Evolutionary conservation across 2,329 filamentous ascomycete genomes (phyloP), one percentile per base, ranked within the genome.

Genomic region (Ophiostoma tasmaniense): DNA sequence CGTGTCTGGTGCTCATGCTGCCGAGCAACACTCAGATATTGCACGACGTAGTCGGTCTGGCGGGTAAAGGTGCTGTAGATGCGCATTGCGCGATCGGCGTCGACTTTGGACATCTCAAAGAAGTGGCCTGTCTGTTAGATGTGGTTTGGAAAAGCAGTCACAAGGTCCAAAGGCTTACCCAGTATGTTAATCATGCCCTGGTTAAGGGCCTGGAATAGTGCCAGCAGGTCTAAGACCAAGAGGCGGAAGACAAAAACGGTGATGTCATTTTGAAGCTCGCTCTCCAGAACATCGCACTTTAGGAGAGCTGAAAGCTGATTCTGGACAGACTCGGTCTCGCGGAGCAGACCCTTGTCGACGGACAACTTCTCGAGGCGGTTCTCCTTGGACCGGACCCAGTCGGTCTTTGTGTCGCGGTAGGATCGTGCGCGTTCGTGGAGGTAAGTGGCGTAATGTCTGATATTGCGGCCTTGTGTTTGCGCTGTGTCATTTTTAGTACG

Each of bases 171-270:
- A 17, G 22, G 76, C 87, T 73, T 82, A 96, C 94, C 92, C 69
- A 99, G 82, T 70, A 99, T 92, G 78, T 96, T 97, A 80, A 99
- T 99, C 76, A 97, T 91, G 66, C 92, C 95, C 79, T 97, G 93
- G 76, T 99, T 99, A 80, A 97, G 90, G 64, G 95, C 92, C 75
- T 96, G 93, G 81, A 97, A 99, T 68, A 99, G 82, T 17, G 91
- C 89, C 71, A 99, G 80, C 50, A 99, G 83, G 78, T 99, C 95
- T 75, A 97, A 83, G 25, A 96, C 96, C 68, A 99, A 82, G 72
- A 99, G 83, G 70, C 95, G 87, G 77, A 98, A 99, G 35, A 96
- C 93, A 11, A 92, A 96, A 73, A 98, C 85, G 11, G 93, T 96
- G 74, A 99, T 98, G 78, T 99, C 95, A 76, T 98, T 99, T 77